A percentile compares a stretch with the other conserved stretches of the same genome.
phyloP scores from a whole-genome alignment of 768 basidiomycete species.

The Naematelia encephala region DNA sequence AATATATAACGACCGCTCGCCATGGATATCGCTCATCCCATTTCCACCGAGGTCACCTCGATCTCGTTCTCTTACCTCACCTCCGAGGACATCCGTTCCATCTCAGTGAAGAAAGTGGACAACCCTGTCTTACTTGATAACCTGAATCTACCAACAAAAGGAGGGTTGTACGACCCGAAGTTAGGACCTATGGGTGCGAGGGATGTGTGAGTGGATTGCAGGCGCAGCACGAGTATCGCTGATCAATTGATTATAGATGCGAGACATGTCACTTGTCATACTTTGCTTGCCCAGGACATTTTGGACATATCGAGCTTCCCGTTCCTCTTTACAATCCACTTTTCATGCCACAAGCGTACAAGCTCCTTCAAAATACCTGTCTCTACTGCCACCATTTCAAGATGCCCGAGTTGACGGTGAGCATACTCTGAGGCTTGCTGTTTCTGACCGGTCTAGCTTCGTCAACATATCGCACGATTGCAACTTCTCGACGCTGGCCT shows the following conservation, averaged over 20 bases:
- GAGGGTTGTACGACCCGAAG: constrained; percentile 91
- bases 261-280: constrained; percentile 88
- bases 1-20: background rate
- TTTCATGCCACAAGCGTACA: constrained; percentile 88
- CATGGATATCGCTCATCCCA: constrained; percentile 84
- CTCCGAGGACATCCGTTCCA: constrained; percentile 78
- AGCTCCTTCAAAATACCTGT: constrained; percentile 80
- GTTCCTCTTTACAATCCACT: constrained; percentile 93
- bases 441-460: constrained; percentile 56
- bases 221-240: background rate
- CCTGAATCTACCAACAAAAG: constrained; percentile 82
- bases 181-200: constrained; percentile 83
- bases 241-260: constrained; percentile 60
- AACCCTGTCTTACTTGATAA: constrained; percentile 92
- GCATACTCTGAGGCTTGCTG: constrained; percentile 11
- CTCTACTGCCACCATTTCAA: constrained; percentile 94
- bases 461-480: constrained; percentile 80
- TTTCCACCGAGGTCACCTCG: constrained; percentile 78
- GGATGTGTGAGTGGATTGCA: constrained; percentile 69
- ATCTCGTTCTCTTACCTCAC: constrained; percentile 91
- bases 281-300: constrained; percentile 95
- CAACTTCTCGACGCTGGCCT: constrained; percentile 85
- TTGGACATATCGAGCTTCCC: constrained; percentile 94
- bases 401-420: constrained; percentile 66
- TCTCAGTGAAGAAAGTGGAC: constrained; percentile 96